These are phyloP conservation scores for Plasmodium inui DNA, from an alignment of 169 alveolate genomes.

Conservation along the genomic window DNA sequence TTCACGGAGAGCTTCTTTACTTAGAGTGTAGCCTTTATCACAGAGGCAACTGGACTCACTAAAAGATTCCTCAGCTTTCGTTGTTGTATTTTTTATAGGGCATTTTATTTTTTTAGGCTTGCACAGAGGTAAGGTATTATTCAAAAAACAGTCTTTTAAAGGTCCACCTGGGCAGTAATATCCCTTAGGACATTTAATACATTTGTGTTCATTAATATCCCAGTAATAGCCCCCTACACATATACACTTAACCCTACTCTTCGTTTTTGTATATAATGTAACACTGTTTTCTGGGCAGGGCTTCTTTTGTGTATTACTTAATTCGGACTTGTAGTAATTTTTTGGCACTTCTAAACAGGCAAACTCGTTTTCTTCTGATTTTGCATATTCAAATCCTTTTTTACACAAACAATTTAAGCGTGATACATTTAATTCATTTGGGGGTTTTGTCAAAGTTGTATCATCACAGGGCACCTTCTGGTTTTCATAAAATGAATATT, in stretches of 20 bases:
- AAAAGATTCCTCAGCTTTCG: constrained; percentile 59
- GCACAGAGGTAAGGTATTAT: constrained; percentile 26
- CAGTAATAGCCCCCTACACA: constrained; percentile 61
- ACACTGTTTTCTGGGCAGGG: constrained; percentile 81
- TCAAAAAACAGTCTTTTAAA: constrained; percentile 45
- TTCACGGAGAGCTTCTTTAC: constrained; percentile 40
- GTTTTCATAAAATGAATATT: constrained; percentile 59
- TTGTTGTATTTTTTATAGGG: constrained; percentile 74
- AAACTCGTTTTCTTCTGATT: constrained; percentile 41
- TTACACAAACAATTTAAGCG: constrained; percentile 79
- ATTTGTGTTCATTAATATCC: constrained; percentile 35
- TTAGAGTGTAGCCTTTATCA: constrained; percentile 72
- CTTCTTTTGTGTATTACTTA: constrained; percentile 74
- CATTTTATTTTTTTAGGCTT: constrained; percentile 75
- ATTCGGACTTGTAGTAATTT: constrained; percentile 69
- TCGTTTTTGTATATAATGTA: constrained; percentile 69
- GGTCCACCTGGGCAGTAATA: constrained; percentile 82
- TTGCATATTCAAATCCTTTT: constrained; percentile 77
- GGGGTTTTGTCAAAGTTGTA: constrained; percentile 73
- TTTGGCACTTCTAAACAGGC: constrained; percentile 73
- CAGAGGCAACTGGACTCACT: constrained; percentile 78
- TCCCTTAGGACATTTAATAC: constrained; percentile 81
- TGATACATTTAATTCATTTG: constrained; percentile 76
- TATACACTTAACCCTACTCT: constrained; percentile 27
- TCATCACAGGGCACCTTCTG: constrained; percentile 75